phyloP scores from a whole-genome alignment of 208 protist genomes.

The Herpetomonas samuelpessoai region DNA sequence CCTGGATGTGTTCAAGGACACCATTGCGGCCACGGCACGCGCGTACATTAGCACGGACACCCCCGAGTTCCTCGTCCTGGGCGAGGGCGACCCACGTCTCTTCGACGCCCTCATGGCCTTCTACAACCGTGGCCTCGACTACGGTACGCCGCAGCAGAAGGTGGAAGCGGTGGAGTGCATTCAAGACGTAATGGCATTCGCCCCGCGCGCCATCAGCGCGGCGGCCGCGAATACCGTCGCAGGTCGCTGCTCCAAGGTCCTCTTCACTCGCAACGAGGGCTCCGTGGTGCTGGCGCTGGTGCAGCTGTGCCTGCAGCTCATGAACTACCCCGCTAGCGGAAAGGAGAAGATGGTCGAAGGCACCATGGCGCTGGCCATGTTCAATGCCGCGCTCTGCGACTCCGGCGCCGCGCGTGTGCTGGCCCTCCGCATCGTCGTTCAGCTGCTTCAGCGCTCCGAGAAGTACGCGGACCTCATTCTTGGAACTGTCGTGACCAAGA shows the following conservation, averaged over 20 bases:
- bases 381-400: slow-evolving; percentile 87
- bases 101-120: slow-evolving; percentile 85
- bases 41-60: slow-evolving; percentile 40
- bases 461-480: slow-evolving; percentile 88
- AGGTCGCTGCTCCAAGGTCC: slow-evolving; percentile 87
- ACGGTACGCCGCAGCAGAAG: slow-evolving; percentile 82
- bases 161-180: slow-evolving; percentile 89
- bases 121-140: slow-evolving; percentile 89
- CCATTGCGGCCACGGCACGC: slow-evolving; percentile 62
- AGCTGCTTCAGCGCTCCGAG: slow-evolving; percentile 72
- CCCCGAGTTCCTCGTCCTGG: slow-evolving; percentile 70
- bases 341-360: slow-evolving; percentile 91
- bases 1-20: slow-evolving; percentile 64
- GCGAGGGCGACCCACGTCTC: slow-evolving; percentile 67
- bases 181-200: slow-evolving; percentile 79
- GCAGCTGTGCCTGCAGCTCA: slow-evolving; percentile 78
- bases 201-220: slow-evolving; percentile 65
- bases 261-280: slow-evolving; percentile 90
- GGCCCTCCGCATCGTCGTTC: slow-evolving; percentile 73
- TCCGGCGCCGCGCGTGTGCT: slow-evolving; percentile 72
- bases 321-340: slow-evolving; percentile 73
- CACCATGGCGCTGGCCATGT: slow-evolving; percentile 88
- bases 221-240: slow-evolving; percentile 75
- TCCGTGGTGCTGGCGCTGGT: slow-evolving; percentile 82
- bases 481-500: slow-evolving; percentile 82